Percentiles rank a stretch among this genome's conserved stretches.
Evolutionary conservation across 129 eudicot species (phyloP).

Genomic region (Tagetes patula): DNA sequence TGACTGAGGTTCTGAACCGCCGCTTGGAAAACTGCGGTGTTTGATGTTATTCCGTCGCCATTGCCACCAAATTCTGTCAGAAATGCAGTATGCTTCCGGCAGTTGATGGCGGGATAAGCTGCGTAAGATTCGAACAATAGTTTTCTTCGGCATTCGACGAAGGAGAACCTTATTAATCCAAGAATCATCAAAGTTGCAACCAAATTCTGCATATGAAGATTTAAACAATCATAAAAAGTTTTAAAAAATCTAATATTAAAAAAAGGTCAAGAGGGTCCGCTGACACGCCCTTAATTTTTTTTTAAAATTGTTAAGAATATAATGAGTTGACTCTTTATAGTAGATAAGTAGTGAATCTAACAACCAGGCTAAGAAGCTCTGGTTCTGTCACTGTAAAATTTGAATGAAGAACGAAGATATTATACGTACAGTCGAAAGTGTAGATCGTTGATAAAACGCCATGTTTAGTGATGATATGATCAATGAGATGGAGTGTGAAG

Average conservation of each 20-base stretch:
- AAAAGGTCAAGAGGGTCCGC: no score
- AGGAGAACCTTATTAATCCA: conserved; percentile 20
- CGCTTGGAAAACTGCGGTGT: conserved; percentile 56
- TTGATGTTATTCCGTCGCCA: conserved; percentile 66
- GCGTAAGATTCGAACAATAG: not conserved
- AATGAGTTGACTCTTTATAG: no score
- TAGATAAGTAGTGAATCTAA: no score
- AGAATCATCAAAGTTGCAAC: conserved; percentile 9
- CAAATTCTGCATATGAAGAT: conserved; percentile 19
- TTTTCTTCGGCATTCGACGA: conserved; percentile 35
- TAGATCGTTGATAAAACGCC: conserved; percentile 26
- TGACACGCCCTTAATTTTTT: no score
- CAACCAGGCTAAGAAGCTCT: no score
- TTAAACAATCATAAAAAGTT: not conserved
- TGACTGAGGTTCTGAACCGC: conserved; percentile 56
- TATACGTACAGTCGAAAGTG: conserved; percentile 11
- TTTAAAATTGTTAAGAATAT: no score
- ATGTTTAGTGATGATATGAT: conserved; percentile 10
- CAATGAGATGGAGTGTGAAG: not conserved
- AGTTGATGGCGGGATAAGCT: conserved; percentile 47
- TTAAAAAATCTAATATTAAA: not conserved
- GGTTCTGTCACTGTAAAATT: no score
- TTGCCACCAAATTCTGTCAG: conserved; percentile 74
- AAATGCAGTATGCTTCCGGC: conserved; percentile 58
- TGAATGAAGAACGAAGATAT: conserved; percentile 1